Base-by-base conservation (phyloP, 192 early-diverging fungal species). In the Podila verticillata region DNA sequence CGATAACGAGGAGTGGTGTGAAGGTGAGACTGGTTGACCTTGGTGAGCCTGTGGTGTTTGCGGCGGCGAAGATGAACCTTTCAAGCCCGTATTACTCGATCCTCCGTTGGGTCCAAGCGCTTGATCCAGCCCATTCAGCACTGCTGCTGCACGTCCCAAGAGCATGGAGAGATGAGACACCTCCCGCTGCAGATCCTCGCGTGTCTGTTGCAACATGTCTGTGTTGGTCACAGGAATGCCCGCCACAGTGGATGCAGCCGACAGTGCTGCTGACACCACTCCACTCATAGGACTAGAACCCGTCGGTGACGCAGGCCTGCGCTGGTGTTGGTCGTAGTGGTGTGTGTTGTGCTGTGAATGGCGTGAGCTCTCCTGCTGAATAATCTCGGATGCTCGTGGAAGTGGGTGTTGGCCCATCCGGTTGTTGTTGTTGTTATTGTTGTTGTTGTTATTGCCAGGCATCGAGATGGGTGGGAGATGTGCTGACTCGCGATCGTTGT, bases 131-230 rank as follows among this genome's bases (percentile, higher is more conserved):
- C 83, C 85, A 68, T 74, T 78, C 49, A 90, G 74, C 35, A 90
- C 84, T 8, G 87, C 89, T n/a, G 87, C 84, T 10, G 89, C 87
- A 57, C 83, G 82, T 24, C 71, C 86, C 17, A 90, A 57, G 13
- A 90, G 63, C 75, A 81, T 82, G 9, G 83, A 85, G 0, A 90
- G 66, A 69, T 87, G 83, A 12, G 84, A 80, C 17, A 90, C 89
- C 62, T 90, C 87, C n/a, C 87, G 65, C 57, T 87, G 86, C 17
- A 90, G 61, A 69, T 90, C 87, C 71, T 88, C 72, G 12, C 87
- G 75, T 49, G 88, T 87, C 57, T 87, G 75, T 62, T 87, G 79
- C 24, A 90, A 61, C 26, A 87, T 73, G 19, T 88, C 77, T 12
- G 73, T 71, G 39, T 71, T 71, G n/a, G 64, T 39, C 8, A 72